phyloP scores from a whole-genome alignment of 495 filamentous ascomycete species.

The Aspergillus homomorphus region DNA sequence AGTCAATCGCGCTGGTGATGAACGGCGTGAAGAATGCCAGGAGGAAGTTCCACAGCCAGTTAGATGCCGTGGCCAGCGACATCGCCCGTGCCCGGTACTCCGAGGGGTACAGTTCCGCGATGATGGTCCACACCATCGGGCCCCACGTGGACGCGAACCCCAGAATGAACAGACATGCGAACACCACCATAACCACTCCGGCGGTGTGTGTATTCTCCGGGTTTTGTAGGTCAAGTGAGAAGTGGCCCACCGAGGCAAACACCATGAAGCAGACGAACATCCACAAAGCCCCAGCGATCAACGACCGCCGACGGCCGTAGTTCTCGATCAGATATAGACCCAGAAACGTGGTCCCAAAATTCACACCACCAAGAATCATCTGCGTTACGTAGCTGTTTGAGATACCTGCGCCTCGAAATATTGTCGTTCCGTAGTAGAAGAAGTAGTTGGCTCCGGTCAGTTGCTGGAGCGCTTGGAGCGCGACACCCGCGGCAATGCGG shows the following conservation, averaged over 20 bases:
- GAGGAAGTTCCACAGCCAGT: conserved; percentile 89
- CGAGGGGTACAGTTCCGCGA: conserved; percentile 76
- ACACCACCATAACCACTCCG: conserved; percentile 53
- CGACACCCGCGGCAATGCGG: conserved; percentile 61
- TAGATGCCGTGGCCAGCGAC: conserved; percentile 72
- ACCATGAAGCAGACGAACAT: conserved; percentile 70
- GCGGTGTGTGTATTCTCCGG: conserved; percentile 6
- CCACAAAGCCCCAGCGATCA: conserved; percentile 64
- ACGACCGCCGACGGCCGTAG: conserved; percentile 61
- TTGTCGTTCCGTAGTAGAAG: conserved; percentile 73
- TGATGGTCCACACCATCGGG: conserved; percentile 77
- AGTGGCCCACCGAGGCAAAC: conserved; percentile 65
- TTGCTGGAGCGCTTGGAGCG: conserved; percentile 54
- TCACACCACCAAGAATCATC: conserved; percentile 70
- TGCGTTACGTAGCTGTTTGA: conserved; percentile 64
- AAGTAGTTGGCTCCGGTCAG: conserved; percentile 55
- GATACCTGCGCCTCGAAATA: conserved; percentile 67
- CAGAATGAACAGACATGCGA: conserved; percentile 14
- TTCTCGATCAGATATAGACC: conserved; percentile 68
- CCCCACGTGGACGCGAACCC: conserved; percentile 68
- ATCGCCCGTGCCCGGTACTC: conserved; percentile 70
- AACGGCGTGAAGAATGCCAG: conserved; percentile 79
- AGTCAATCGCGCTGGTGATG: conserved; percentile 65
- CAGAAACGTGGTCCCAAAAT: conserved; percentile 66
- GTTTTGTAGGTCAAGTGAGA: conserved; percentile 55